phyloP scores from a whole-genome alignment of 306 rosid species.

The Mimosa bimucronata region DNA sequence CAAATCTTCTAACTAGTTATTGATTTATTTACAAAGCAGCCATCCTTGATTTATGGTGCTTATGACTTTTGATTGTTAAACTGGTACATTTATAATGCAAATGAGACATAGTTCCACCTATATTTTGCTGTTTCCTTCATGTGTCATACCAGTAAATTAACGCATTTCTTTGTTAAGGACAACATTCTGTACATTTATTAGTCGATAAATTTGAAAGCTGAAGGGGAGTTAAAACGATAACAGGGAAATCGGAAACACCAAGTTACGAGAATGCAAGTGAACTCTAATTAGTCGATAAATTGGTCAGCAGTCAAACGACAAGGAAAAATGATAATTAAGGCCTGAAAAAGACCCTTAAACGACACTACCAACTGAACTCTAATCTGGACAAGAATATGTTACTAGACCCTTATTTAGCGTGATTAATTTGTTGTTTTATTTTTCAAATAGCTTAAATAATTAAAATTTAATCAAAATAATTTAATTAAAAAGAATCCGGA shows the following conservation, averaged over 20 bases:
- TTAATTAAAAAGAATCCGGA: not conserved
- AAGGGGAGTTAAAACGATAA: not conserved
- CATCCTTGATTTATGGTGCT: conserved; percentile 34
- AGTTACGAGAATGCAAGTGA: not conserved
- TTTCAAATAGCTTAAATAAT: not conserved
- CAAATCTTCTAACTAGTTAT: conserved; percentile 49
- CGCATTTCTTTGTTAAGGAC: not conserved
- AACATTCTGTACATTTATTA: not conserved
- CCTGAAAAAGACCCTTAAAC: not conserved
- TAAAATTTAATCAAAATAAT: not conserved
- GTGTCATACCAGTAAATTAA: conserved; percentile 6
- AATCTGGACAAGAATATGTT: not conserved
- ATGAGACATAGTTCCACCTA: conserved; percentile 18
- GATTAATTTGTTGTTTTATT: not conserved
- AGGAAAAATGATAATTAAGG: not conserved
- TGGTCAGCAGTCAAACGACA: not conserved
- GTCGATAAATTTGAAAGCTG: not conserved
- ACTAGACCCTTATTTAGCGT: not conserved
- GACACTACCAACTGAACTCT: not conserved
- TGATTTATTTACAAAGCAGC: conserved; percentile 23
- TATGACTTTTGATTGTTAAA: conserved; percentile 18
- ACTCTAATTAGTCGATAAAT: too few species aligned
- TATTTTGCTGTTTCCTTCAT: conserved; percentile 2
- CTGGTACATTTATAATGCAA: conserved; percentile 26
- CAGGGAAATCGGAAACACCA: not conserved